Evolutionary conservation across 1,139 yeast genomes (phyloP).

Genomic region (Pichia inconspicua): DNA sequence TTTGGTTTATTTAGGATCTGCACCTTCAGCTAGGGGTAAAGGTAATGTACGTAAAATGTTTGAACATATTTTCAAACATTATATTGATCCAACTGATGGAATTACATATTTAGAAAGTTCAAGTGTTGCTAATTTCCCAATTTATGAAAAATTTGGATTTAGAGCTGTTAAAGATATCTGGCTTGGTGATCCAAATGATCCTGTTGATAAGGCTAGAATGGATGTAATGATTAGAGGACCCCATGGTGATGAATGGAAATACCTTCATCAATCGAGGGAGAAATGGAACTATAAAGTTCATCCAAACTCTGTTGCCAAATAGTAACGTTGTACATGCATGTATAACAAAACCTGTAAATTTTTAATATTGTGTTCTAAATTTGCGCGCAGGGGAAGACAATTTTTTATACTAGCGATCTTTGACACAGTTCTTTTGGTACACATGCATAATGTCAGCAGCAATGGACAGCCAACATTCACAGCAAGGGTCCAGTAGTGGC

Average conservation of each 20-base stretch:
- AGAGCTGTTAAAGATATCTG: constrained; percentile 41
- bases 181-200: constrained; percentile 35
- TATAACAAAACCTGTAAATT: too few species aligned
- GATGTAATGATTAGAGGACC: constrained; percentile 50
- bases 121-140: constrained; percentile 44
- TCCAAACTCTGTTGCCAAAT: constrained; percentile 14
- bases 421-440: too few species aligned
- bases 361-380: too few species aligned
- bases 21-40: constrained; percentile 54
- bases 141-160: constrained; percentile 53
- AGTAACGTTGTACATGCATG: neutral
- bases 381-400: too few species aligned
- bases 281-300: constrained; percentile 21
- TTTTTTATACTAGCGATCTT: too few species aligned
- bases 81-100: constrained; percentile 40
- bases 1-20: constrained; percentile 55
- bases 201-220: constrained; percentile 44
- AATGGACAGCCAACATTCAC: neutral
- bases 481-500: neutral
- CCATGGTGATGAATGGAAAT: constrained; percentile 33
- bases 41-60: constrained; percentile 56
- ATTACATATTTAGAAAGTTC: constrained; percentile 55
- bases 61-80: constrained; percentile 45
- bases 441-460: neutral
- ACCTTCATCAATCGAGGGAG: constrained; percentile 20